These are phyloP conservation scores for Periglandula ipomoeae DNA, from an alignment of 2,329 filamentous ascomycete species.

Conservation along the genomic window DNA sequence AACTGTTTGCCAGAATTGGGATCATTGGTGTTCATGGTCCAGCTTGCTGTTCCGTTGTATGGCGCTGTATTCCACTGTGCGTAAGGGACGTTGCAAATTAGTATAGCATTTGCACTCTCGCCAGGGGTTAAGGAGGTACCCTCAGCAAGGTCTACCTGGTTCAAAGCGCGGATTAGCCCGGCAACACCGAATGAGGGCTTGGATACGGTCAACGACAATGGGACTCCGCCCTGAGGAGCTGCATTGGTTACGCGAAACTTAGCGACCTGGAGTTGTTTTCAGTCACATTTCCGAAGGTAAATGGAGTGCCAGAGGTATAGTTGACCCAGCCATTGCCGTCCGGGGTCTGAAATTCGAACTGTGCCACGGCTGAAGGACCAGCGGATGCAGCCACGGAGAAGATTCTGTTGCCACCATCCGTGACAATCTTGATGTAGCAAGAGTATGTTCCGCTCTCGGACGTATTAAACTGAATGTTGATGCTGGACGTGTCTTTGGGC, in stretches of 20 bases:
- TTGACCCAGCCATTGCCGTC: conserved; percentile 42
- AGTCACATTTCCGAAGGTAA: conserved; percentile 46
- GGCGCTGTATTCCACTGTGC: conserved; percentile 46
- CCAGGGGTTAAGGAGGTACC: conserved; percentile 41
- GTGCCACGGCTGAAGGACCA: conserved; percentile 37
- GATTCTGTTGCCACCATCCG: conserved; percentile 38
- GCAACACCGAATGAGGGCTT: conserved; percentile 49
- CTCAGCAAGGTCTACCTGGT: conserved; percentile 48
- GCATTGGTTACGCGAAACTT: conserved; percentile 44
- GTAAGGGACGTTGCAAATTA: conserved; percentile 48
- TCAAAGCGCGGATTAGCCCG: conserved; percentile 44
- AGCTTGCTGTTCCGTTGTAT: conserved; percentile 37
- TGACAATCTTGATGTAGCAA: conserved; percentile 37
- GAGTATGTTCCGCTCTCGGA: conserved; percentile 36
- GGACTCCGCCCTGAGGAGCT: conserved; percentile 33
- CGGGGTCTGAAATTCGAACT: conserved; percentile 45
- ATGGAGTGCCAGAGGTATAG: conserved; percentile 32
- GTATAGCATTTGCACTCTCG: conserved; percentile 38
- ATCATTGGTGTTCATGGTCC: conserved; percentile 51
- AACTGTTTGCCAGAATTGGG: conserved; percentile 40
- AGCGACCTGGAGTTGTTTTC: conserved; percentile 39
- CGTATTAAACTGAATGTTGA: conserved; percentile 39
- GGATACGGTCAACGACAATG: conserved; percentile 47
- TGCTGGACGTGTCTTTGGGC: conserved; percentile 27
- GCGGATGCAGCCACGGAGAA: conserved; percentile 40